These are phyloP conservation scores for Sordariomycetes sp. DNA, from an alignment of 2,329 filamentous ascomycete genomes.

Conservation along the genomic window DNA sequence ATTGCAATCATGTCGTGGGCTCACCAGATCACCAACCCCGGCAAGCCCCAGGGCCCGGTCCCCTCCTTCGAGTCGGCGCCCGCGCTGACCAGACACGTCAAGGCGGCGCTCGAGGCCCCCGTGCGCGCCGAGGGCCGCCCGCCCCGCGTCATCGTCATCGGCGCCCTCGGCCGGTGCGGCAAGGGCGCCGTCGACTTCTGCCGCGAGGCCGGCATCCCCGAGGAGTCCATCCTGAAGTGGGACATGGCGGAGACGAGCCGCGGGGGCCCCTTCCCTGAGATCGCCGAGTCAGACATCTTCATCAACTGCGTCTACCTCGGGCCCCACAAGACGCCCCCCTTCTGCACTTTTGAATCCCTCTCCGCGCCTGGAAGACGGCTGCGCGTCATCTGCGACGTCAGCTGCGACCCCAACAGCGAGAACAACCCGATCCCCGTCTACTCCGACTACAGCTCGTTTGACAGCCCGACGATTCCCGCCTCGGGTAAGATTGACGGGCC, in stretches of 20 bases:
- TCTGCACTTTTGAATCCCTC: slow-evolving; percentile 61
- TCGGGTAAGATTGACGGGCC: slow-evolving; percentile 41
- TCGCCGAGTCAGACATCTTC: slow-evolving; percentile 62
- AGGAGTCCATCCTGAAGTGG: slow-evolving; percentile 41
- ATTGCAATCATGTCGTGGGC: slow-evolving; percentile 72
- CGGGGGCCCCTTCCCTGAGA: slow-evolving; percentile 67
- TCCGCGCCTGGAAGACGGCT: slow-evolving; percentile 53
- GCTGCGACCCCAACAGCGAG: slow-evolving; percentile 60
- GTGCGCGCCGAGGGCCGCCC: slow-evolving; percentile 30
- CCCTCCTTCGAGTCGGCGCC: slow-evolving; percentile 55
- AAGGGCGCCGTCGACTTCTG: slow-evolving; percentile 71
- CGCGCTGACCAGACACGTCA: slow-evolving; percentile 57
- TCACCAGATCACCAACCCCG: slow-evolving; percentile 62
- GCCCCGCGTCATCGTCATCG: slow-evolving; percentile 73
- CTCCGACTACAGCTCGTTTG: slow-evolving; percentile 72
- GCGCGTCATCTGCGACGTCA: slow-evolving; percentile 69
- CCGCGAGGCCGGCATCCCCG: slow-evolving; percentile 48
- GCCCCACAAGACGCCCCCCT: slow-evolving; percentile 62
- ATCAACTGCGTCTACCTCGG: slow-evolving; percentile 81
- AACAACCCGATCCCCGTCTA: slow-evolving; percentile 69
- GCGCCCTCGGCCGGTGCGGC: slow-evolving; percentile 72
- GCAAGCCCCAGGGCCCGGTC: slow-evolving; percentile 37
- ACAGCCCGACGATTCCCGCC: slow-evolving; percentile 72
- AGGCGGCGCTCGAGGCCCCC: slow-evolving; percentile 48
- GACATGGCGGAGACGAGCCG: slow-evolving; percentile 65